Base-by-base conservation (phyloP, 2,329 filamentous ascomycete genomes). In the Knoxdaviesia proteae region DNA sequence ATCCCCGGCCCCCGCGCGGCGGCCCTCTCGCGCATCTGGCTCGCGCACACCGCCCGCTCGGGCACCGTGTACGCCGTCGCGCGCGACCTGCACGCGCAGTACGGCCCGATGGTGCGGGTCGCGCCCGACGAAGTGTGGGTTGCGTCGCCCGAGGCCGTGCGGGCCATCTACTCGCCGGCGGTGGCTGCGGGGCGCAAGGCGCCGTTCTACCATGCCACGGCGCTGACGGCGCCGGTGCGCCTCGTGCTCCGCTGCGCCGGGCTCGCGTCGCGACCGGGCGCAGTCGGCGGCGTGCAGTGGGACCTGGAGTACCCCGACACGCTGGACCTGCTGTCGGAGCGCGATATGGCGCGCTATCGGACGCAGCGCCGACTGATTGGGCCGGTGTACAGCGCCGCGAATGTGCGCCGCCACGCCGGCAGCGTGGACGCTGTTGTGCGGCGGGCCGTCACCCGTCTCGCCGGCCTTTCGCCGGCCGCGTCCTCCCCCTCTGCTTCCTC, bases 101-200 rank as follows among this genome's bases (percentile, higher is more conserved):
- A 71, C 45, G 69, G 69, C 0, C 59, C 64, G 0, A 54, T 61
- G 3, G 69, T 74, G n/a, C 59, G 69, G 0, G 61, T 73, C 6
- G 65, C 65, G 0, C 69, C 69, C 0, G 61, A 69, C 34, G 68
- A 72, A 49, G 58, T 73, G 5, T 71, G 68, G 63, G 64, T 71
- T 32, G 54, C 64, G 45, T 65, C 60, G 3, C 57, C 52, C 29
- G 64, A 68, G 40, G 68, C 62, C 0, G 68, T 64, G 45, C 59
- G 60, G 43, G 49, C 54, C 1, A 66, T 69, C 6, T 71, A 71
- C 51, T 55, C 66, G 67, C 46, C 11, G 60, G 11, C 8, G 6
- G 30, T 31, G 34, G 6, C 6, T n/a, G 11, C 8, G n/a, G 40
- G 5, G n/a, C 34, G 30, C 30, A 7, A n/a, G 34, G 34, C 29